Conservation (phyloP, 345 rosid genomes). For the Brassica rapa region DNA sequence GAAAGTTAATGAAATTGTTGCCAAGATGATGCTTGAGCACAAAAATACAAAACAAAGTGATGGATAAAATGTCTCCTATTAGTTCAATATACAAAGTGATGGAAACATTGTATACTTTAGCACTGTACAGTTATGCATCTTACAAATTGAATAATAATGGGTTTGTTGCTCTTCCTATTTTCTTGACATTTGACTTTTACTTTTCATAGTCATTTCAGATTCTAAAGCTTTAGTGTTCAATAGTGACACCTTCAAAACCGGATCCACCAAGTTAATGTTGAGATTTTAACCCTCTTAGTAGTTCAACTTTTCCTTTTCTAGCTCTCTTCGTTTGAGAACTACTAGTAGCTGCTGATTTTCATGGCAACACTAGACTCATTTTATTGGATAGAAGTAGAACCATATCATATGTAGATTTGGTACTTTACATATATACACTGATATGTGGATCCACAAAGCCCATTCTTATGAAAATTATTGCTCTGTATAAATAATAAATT, state of each 20-base stretch:
- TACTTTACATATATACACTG: not conserved
- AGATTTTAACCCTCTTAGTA: not conserved
- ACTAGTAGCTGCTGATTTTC: constrained; percentile 53
- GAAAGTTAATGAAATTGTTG: constrained; percentile 48
- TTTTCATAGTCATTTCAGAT: not conserved
- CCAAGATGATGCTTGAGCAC: constrained; percentile 37
- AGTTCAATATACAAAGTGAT: not conserved
- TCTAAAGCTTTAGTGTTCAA: not conserved
- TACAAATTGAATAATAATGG: constrained; percentile 13
- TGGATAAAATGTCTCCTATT: not conserved
- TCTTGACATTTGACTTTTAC: not conserved
- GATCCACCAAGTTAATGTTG: constrained; percentile 28
- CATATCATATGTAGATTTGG: not conserved
- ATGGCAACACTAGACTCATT: constrained; percentile 43
- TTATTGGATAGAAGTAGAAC: not conserved
- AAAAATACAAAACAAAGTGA: constrained; percentile 11
- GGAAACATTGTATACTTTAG: not conserved
- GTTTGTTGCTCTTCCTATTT: constrained; percentile 2
- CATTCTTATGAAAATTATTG: not conserved
- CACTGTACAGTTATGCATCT: constrained; percentile 25
- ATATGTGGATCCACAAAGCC: not conserved
- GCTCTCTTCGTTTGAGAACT: constrained; percentile 44
- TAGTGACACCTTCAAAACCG: constrained; percentile 2
- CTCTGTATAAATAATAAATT: not conserved
- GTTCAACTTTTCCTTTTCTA: constrained; percentile 27